A percentile compares a stretch with the other conserved stretches of the same genome.
Evolutionary conservation across 2,329 filamentous ascomycete genomes (phyloP).

Genomic region (Pyricularia pennisetigena): DNA sequence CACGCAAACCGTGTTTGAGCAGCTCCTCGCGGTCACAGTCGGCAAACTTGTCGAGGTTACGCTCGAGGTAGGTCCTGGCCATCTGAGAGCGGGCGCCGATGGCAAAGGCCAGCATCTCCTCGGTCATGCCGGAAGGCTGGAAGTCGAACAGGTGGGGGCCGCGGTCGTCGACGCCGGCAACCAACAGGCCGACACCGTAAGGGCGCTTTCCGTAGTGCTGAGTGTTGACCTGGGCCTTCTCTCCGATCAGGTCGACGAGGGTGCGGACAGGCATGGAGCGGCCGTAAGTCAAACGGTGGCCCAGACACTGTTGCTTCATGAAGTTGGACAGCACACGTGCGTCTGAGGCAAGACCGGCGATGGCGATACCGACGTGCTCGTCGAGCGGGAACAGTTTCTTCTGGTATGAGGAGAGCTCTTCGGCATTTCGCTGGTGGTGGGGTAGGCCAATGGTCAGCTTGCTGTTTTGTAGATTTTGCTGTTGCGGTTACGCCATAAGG

Average conservation of each 20-base stretch:
- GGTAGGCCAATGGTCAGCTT: conserved; percentile 1
- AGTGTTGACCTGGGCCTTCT: conserved; percentile 95
- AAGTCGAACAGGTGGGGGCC: conserved; percentile 98
- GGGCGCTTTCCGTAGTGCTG: conserved; percentile 95
- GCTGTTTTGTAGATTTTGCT: not conserved
- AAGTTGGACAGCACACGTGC: conserved; percentile 99
- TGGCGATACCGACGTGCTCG: conserved; percentile 88
- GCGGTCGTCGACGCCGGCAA: conserved; percentile 87
- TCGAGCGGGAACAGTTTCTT: conserved; percentile 98
- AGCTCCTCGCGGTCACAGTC: conserved; percentile 72
- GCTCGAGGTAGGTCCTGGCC: conserved; percentile 93
- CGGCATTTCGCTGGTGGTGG: conserved; percentile 72
- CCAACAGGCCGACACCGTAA: conserved; percentile 87
- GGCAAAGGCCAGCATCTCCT: conserved; percentile 94
- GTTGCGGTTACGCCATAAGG: not conserved
- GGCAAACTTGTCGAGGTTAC: conserved; percentile 77
- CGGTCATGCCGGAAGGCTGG: conserved; percentile 89
- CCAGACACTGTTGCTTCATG: conserved; percentile 98
- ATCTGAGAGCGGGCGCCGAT: conserved; percentile 96
- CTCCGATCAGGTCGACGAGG: conserved; percentile 84
- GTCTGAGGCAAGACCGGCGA: conserved; percentile 93
- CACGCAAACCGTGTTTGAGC: conserved; percentile 79
- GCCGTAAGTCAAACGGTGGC: conserved; percentile 90
- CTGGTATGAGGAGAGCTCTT: conserved; percentile 99
- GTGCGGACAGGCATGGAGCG: conserved; percentile 84